Base-by-base conservation (phyloP, 1,284 basidiomycete species). In the Malassezia psittaci region DNA sequence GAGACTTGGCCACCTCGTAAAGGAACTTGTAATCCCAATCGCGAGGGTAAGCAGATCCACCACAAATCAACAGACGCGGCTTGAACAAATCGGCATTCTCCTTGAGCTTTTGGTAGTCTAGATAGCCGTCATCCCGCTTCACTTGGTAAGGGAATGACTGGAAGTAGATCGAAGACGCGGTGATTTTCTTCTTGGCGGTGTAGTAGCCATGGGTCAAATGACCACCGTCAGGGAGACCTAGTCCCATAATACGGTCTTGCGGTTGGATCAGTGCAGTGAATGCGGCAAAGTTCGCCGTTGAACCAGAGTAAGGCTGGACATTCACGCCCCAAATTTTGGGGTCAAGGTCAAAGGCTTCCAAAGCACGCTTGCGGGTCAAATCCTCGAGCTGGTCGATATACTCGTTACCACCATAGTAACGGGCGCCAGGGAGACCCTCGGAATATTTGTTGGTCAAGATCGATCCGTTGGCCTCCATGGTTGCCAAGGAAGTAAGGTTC, bases 111-210 rank as follows among this genome's bases (percentile, higher is more conserved):
- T 80, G 81, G 78, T 96, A 96, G 81, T 98, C 90, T 70, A 99
- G 85, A 68, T 93, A 81, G 76, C 94, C 87, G 59, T 86, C 88
- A 56, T 67, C 57, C 41, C 64, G 58, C 63, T 73, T 64, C 66
- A 98, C 87, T 59, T 83, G 84, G 76, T 98, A 99, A 48, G 94
- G 94, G 77, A 96, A 83, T 44, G 93, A 96, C 78, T 98, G 91
- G 86, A 98, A 99, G 82, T 98, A 98, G 80, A 98, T 96, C 16
- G 93, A 96, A 39, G 93, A 98, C 24, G 94, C 90, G 51, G 93
- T 96, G 84, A 99, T 98, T 80, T 98, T 98, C 82, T 96, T 94
- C 80, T 96, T 96, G 62, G 90, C 90, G 62, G 91, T 96, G 79
- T 96, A 96, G 81, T 94, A 94, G 38, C 91, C 91, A 77, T 96